These are phyloP conservation scores for Pichia thaimueangensis DNA, from an alignment of 805 yeast species.

Conservation along the genomic window DNA sequence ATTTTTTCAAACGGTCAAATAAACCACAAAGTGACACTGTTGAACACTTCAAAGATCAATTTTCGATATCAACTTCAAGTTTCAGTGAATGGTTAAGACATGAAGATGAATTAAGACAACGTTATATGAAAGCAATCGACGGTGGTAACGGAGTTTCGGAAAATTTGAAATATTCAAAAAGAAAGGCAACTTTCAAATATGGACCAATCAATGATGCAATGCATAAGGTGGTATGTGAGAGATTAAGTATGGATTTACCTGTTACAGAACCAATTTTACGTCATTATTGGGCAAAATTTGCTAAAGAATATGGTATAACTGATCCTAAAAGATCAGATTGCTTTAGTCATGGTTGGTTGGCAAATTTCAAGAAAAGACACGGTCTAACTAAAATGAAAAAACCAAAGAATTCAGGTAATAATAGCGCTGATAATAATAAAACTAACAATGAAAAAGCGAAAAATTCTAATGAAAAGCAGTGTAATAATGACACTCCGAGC, in stretches of 20 bases:
- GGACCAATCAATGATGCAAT: constrained; percentile 53
- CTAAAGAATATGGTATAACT: constrained; percentile 49
- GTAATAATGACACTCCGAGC: neutral
- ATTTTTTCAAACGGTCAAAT: constrained; percentile 40
- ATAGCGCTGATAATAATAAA: neutral
- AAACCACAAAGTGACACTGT: constrained; percentile 56
- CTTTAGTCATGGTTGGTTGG: constrained; percentile 59
- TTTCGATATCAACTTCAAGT: constrained; percentile 53
- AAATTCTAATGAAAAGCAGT: neutral
- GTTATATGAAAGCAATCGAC: constrained; percentile 34
- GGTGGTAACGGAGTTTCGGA: constrained; percentile 18
- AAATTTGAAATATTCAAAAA: constrained; percentile 28
- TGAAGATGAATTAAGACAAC: constrained; percentile 42
- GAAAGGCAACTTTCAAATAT: constrained; percentile 48
- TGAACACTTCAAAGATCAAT: constrained; percentile 41
- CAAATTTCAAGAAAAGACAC: constrained; percentile 55
- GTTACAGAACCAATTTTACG: constrained; percentile 50
- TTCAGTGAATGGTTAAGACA: constrained; percentile 57
- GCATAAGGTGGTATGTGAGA: constrained; percentile 45
- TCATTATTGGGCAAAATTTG: constrained; percentile 51
- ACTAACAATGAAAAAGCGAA: neutral
- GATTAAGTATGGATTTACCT: constrained; percentile 38
- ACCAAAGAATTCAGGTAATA: neutral
- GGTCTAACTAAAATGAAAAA: constrained; percentile 19
- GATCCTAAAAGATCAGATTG: constrained; percentile 51